These are phyloP conservation scores for Penicillium vulpinum DNA, from an alignment of 2,329 filamentous ascomycete genomes.

Conservation along the genomic window DNA sequence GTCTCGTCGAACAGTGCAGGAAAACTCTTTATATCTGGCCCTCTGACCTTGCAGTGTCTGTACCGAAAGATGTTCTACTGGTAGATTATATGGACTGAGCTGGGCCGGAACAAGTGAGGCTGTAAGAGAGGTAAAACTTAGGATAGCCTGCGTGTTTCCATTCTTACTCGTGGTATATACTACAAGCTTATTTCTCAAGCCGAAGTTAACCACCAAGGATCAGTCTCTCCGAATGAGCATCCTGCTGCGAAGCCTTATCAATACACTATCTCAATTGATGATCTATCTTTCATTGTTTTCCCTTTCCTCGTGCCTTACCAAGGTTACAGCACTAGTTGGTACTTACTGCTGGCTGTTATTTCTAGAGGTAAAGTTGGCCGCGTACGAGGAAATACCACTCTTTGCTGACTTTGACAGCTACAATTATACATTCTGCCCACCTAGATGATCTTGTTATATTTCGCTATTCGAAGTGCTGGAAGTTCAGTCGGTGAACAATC, in stretches of 20 bases:
- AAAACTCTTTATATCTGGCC: not conserved
- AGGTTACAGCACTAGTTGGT: not conserved
- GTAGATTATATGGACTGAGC: not conserved
- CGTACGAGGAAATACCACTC: too few species aligned
- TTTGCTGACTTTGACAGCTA: too few species aligned
- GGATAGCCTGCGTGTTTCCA: not conserved
- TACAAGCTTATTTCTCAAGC: not conserved
- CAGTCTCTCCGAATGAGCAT: not conserved
- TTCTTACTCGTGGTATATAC: not conserved
- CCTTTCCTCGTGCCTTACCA: too few species aligned
- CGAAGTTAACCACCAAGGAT: not conserved
- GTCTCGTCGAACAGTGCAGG: not conserved
- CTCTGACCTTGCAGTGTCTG: not conserved
- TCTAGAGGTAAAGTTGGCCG: too few species aligned
- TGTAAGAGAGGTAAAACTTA: not conserved
- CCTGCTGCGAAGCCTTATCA: not conserved
- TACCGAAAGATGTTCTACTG: not conserved
- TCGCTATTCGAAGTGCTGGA: too few species aligned
- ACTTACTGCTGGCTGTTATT: not conserved
- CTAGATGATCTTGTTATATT: too few species aligned
- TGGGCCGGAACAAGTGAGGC: not conserved
- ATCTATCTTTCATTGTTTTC: not conserved
- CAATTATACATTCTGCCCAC: too few species aligned
- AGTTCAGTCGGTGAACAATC: too few species aligned
- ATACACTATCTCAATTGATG: not conserved